phyloP scores from a whole-genome alignment of 148 eudicot genomes.

The Cornus florida region DNA sequence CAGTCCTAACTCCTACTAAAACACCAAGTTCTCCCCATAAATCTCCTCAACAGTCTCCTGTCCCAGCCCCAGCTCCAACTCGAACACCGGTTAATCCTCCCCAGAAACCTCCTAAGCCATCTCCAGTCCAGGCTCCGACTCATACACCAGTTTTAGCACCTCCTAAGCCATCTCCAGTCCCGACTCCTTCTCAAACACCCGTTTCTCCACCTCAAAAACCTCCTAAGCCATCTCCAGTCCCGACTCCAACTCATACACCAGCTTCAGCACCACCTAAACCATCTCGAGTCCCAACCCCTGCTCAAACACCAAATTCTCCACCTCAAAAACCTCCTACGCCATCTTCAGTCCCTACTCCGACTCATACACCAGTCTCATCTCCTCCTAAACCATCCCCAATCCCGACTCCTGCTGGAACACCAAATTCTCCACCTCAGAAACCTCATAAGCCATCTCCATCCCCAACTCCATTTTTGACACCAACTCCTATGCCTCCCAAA shows the following conservation, averaged over 20 bases:
- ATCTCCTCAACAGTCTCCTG: no score
- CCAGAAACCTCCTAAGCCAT: background rate
- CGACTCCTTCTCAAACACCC: background rate
- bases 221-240: background rate
- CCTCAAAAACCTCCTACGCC: background rate
- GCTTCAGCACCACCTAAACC: background rate
- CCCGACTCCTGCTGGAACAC: background rate
- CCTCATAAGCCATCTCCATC: background rate
- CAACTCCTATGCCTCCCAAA: background rate
- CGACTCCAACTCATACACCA: background rate
- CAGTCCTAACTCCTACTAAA: no score
- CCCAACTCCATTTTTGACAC: background rate
- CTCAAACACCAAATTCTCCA: background rate
- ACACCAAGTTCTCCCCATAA: background rate
- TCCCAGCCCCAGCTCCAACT: no score
- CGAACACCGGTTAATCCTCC: background rate
- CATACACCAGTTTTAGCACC: no score
- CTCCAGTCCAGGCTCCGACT: background rate
- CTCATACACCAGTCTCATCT: background rate
- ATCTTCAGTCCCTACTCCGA: background rate
- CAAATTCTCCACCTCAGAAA: background rate
- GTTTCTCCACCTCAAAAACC: constrained; percentile 9
- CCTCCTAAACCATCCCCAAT: background rate
- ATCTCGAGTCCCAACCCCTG: background rate
- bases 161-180: no score